These are phyloP conservation scores for Sarocladiaceae sp. DNA, from an alignment of 2,329 filamentous ascomycete genomes.

Conservation along the genomic window DNA sequence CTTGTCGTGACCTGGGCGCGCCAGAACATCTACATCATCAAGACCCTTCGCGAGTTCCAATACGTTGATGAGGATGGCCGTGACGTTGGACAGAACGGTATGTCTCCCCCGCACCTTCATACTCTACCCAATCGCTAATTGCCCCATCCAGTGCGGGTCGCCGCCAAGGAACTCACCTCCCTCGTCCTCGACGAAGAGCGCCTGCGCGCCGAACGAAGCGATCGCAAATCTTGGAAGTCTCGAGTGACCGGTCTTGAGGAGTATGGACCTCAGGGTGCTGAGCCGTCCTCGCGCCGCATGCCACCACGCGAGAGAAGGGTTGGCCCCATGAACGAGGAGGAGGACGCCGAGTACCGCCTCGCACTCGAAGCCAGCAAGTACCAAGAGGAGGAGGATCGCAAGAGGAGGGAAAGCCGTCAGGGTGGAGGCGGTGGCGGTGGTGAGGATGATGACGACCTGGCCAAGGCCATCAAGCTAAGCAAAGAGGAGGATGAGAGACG, in stretches of 20 bases:
- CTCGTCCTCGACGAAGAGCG: conserved; percentile 91
- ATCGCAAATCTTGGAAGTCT: conserved; percentile 94
- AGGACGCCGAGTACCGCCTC: conserved; percentile 83
- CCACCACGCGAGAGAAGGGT: conserved; percentile 44
- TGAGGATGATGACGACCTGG: conserved; percentile 79
- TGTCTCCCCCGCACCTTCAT: conserved; percentile 22
- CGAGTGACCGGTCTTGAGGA: conserved; percentile 92
- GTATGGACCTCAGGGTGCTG: conserved; percentile 45
- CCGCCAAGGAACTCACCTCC: conserved; percentile 90
- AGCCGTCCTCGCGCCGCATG: conserved; percentile 30
- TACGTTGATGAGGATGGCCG: conserved; percentile 93
- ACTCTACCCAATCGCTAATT: conserved; percentile 12
- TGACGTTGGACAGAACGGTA: conserved; percentile 96
- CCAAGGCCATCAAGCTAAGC: conserved; percentile 91
- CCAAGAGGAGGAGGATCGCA: conserved; percentile 85
- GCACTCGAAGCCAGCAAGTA: conserved; percentile 93
- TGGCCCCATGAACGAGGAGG: conserved; percentile 55
- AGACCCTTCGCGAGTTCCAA: conserved; percentile 93
- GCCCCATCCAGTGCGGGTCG: conserved; percentile 67
- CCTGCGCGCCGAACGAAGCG: conserved; percentile 79
- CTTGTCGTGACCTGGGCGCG: conserved; percentile 95
- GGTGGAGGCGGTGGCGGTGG: conserved; percentile 34
- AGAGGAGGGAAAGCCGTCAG: conserved; percentile 51
- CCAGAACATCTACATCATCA: conserved; percentile 98
- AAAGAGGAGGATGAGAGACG: conserved; percentile 90